These are phyloP conservation scores for Mortierella antarctica DNA, from an alignment of 192 early-diverging fungal species.

Conservation along the genomic window DNA sequence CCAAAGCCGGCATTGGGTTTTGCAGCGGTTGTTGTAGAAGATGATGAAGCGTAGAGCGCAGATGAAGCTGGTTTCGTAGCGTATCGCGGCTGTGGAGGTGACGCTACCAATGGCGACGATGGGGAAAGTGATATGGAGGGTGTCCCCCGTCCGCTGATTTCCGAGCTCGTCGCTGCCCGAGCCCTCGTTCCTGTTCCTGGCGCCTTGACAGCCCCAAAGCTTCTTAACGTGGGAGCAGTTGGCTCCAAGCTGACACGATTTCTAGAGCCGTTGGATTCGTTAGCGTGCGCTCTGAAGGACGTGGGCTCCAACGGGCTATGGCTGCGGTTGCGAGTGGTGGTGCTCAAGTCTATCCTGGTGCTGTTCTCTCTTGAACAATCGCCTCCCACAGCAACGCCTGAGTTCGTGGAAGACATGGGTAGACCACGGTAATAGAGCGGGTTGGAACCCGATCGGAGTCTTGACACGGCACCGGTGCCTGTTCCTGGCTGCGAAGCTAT, in stretches of 20 bases:
- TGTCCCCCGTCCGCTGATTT: background rate
- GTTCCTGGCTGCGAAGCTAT: background rate
- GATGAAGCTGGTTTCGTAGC: background rate
- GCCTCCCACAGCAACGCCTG: conserved; percentile 11
- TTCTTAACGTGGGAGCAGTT: too few species aligned
- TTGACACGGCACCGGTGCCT: background rate
- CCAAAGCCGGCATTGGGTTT: background rate
- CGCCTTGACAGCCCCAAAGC: background rate
- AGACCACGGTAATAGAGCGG: conserved; percentile 12
- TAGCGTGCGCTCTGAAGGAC: conserved; percentile 2
- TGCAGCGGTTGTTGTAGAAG: background rate
- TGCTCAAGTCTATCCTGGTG: conserved; percentile 7
- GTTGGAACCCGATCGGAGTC: conserved; percentile 38
- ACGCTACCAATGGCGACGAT: background rate
- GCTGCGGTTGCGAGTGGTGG: conserved; percentile 3
- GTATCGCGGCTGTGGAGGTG: conserved; percentile 1
- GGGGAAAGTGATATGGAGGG: background rate
- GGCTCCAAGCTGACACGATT: too few species aligned
- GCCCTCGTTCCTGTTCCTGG: conserved; percentile 5
- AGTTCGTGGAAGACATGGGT: background rate
- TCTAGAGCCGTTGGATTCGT: background rate
- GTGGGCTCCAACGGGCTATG: background rate
- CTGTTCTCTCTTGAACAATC: conserved; percentile 4
- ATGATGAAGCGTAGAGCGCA: background rate
- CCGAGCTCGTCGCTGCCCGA: conserved; percentile 28